phyloP scores from a whole-genome alignment of 2,329 filamentous ascomycete genomes.

The Madurella fahalii region DNA sequence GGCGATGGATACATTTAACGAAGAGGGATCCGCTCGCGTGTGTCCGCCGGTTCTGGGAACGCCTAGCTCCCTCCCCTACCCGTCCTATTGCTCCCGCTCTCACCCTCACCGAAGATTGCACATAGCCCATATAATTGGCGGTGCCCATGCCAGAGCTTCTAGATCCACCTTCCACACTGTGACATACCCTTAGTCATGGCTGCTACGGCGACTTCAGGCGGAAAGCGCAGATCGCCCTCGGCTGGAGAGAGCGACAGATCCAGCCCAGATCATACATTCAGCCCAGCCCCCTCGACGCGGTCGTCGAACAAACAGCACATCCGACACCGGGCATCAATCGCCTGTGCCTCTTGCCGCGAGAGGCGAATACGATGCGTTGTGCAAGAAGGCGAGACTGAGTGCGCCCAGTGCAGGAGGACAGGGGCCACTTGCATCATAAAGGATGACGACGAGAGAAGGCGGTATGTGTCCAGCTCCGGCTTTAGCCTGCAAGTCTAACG shows the following conservation, averaged over 20 bases:
- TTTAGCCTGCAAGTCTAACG: slow-evolving; percentile 3
- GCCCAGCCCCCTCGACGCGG: slow-evolving; percentile 27
- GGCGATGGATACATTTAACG: slow-evolving; percentile 18
- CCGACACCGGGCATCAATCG: slow-evolving; percentile 49
- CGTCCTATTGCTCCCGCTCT: not conserved
- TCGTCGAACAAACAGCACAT: slow-evolving; percentile 35
- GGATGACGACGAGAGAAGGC: slow-evolving; percentile 53
- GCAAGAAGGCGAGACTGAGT: slow-evolving; percentile 46
- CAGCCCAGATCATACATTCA: slow-evolving; percentile 35
- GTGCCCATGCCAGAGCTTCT: not conserved
- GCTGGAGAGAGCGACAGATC: slow-evolving; percentile 27
- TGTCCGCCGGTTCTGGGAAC: slow-evolving; percentile 1
- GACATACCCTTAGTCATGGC: slow-evolving; percentile 10
- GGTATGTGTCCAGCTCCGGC: slow-evolving; percentile 34
- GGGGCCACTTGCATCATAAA: slow-evolving; percentile 52
- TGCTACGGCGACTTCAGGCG: slow-evolving; percentile 3
- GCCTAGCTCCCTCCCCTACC: not conserved
- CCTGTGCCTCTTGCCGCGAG: slow-evolving; percentile 51
- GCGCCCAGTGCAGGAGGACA: slow-evolving; percentile 49
- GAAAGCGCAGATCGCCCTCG: slow-evolving; percentile 22
- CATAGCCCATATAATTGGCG: not conserved
- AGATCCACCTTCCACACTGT: not conserved
- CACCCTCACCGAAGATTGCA: not conserved
- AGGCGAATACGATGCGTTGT: slow-evolving; percentile 49
- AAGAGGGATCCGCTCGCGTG: slow-evolving; percentile 12